phyloP scores from a whole-genome alignment of 805 yeast species.

The Suhomyces tanzawaensis region DNA sequence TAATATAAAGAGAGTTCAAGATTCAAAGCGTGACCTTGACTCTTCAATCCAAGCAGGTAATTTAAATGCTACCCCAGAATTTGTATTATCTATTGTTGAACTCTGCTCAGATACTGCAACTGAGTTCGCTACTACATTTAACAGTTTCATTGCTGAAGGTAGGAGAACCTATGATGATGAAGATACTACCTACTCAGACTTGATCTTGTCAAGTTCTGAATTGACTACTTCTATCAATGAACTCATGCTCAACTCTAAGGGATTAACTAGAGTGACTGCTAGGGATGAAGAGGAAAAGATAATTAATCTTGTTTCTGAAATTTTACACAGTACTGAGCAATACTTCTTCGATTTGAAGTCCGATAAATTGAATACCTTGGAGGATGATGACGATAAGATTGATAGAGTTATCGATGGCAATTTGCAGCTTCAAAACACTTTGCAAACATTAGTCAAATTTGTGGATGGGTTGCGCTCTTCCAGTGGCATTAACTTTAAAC shows the following conservation, averaged over 20 bases:
- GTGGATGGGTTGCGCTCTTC: conserved; percentile 52
- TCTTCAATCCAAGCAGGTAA: conserved; percentile 85
- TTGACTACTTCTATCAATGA: conserved; percentile 63
- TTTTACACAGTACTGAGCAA: conserved; percentile 58
- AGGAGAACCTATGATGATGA: conserved; percentile 41
- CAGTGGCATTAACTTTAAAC: conserved; percentile 24
- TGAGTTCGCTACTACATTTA: conserved; percentile 76
- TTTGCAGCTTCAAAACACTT: conserved; percentile 65
- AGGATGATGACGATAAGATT: conserved; percentile 61
- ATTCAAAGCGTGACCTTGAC: conserved; percentile 62
- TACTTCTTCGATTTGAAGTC: conserved; percentile 63
- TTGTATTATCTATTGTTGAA: conserved; percentile 65
- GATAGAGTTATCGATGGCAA: conserved; percentile 78
- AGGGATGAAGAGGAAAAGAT: conserved; percentile 55
- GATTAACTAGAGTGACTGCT: conserved; percentile 55
- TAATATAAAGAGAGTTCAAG: conserved; percentile 72
- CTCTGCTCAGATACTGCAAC: conserved; percentile 68
- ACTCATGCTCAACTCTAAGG: conserved; percentile 65
- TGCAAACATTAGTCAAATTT: conserved; percentile 56
- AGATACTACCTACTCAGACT: conserved; percentile 56
- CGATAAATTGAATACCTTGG: conserved; percentile 45
- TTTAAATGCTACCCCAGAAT: conserved; percentile 69
- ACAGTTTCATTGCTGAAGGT: conserved; percentile 74
- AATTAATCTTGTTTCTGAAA: conserved; percentile 43
- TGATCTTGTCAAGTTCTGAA: conserved; percentile 60